Evolutionary conservation across 2,329 filamentous ascomycete species (phyloP).

Genomic region (Pseudocercospora musae): DNA sequence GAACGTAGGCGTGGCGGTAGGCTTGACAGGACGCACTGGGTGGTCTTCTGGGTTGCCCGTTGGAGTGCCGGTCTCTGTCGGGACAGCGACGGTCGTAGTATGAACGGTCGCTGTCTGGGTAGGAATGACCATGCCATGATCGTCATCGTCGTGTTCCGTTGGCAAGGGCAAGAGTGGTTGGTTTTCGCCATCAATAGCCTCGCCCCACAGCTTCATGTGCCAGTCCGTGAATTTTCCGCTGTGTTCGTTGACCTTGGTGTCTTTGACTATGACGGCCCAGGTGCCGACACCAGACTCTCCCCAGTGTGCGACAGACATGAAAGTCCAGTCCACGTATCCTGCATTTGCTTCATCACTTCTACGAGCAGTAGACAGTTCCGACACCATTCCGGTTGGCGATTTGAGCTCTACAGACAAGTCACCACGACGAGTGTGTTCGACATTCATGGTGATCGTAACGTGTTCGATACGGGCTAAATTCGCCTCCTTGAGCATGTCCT

Average conservation of each 20-base stretch:
- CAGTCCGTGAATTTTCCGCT: conserved; percentile 82
- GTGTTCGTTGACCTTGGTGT: conserved; percentile 72
- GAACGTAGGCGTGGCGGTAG: conserved; percentile 30
- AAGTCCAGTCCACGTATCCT: conserved; percentile 95
- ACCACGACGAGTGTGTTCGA: conserved; percentile 80
- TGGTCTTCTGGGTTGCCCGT: conserved; percentile 47
- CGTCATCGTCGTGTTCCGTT: conserved; percentile 74
- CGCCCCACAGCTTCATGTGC: conserved; percentile 92
- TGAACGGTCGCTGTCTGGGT: conserved; percentile 56
- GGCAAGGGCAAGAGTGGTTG: conserved; percentile 77
- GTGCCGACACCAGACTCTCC: conserved; percentile 82
- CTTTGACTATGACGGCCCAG: conserved; percentile 89
- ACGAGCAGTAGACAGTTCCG: conserved; percentile 76
- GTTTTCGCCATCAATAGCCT: conserved; percentile 71
- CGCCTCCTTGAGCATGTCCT: conserved; percentile 72
- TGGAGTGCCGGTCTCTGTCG: conserved; percentile 46
- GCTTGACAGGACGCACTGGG: conserved; percentile 55
- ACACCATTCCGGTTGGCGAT: conserved; percentile 77
- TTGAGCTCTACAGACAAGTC: conserved; percentile 89
- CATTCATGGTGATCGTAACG: conserved; percentile 96
- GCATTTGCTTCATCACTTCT: conserved; percentile 60
- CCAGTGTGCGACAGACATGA: conserved; percentile 98
- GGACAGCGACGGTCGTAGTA: conserved; percentile 55
- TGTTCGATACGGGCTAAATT: conserved; percentile 89
- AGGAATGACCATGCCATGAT: conserved; percentile 67